Conservation (phyloP, 768 basidiomycete species). For the Macrolepiota dolichaula region DNA sequence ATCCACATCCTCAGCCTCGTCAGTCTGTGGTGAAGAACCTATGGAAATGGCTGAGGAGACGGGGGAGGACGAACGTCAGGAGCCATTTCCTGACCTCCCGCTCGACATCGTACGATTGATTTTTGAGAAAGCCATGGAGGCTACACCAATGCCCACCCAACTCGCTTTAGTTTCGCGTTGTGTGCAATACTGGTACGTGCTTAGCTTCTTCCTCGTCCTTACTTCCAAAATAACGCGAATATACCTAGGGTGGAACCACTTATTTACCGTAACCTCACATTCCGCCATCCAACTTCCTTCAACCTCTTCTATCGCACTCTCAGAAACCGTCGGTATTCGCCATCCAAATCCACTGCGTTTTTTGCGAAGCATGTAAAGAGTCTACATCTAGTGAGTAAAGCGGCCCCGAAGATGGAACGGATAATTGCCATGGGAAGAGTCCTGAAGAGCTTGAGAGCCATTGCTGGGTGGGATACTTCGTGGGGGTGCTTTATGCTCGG, state of each 20-base stretch:
- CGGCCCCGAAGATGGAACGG: background rate
- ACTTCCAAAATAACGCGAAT: background rate
- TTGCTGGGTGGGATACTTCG: constrained; percentile 5
- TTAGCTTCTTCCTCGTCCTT: background rate
- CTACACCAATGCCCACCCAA: constrained; percentile 4
- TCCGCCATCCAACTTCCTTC: background rate
- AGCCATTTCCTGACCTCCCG: background rate
- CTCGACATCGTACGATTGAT: constrained; percentile 6
- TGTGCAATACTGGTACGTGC: constrained; percentile 5
- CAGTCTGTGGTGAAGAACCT: background rate
- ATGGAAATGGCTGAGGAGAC: background rate
- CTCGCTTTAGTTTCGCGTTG: constrained; percentile 7
- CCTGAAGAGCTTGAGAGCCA: background rate
- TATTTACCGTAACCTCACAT: constrained; percentile 2
- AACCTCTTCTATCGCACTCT: constrained; percentile 9
- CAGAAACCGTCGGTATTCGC: background rate
- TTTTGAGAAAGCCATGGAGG: constrained; percentile 9
- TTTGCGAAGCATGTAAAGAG: constrained; percentile 5
- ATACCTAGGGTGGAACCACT: constrained; percentile 7
- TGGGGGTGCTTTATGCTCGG: constrained; percentile 1
- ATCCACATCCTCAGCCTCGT: background rate
- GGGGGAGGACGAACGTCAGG: background rate
- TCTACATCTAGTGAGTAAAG: background rate
- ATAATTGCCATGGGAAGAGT: background rate
- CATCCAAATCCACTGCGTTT: constrained; percentile 2